These are phyloP conservation scores for Microstegium vimineum DNA, from an alignment of 176 grass and related monocot genomes.

Conservation along the genomic window DNA sequence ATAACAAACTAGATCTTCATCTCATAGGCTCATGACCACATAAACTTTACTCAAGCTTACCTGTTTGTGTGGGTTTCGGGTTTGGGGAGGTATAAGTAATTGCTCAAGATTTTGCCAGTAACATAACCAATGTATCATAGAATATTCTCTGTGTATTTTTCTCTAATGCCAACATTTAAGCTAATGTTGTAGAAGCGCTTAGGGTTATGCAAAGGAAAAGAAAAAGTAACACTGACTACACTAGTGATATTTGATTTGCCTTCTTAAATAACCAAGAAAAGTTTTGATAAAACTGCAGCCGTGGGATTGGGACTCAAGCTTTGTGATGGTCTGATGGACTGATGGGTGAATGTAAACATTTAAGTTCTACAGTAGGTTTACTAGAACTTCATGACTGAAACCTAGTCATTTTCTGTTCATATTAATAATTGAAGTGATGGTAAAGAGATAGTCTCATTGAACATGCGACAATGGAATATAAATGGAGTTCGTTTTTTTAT, in stretches of 20 bases:
- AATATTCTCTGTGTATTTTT: neutral
- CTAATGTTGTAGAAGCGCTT: constrained; percentile 18
- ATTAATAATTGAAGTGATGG: constrained; percentile 4
- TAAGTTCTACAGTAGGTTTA: constrained; percentile 6
- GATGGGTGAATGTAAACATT: constrained; percentile 12
- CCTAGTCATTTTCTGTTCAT: constrained; percentile 5
- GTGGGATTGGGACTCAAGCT: neutral
- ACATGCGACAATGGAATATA: neutral
- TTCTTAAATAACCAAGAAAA: constrained; percentile 19
- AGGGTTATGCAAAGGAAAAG: neutral
- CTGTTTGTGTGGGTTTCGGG: neutral
- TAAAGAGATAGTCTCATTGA: neutral
- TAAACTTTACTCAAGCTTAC: constrained; percentile 23
- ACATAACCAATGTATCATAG: neutral
- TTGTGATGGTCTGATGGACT: neutral
- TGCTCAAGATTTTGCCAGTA: neutral
- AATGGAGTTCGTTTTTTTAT: neutral
- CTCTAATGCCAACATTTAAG: constrained; percentile 1
- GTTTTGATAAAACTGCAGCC: constrained; percentile 14
- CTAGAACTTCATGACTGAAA: constrained; percentile 3
- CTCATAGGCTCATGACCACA: neutral
- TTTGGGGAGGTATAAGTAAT: neutral
- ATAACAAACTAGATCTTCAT: constrained; percentile 11
- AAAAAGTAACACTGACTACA: neutral
- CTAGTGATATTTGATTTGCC: neutral